These are phyloP conservation scores for Pinus albicaulis DNA, from an alignment of 75 land plant species.

Conservation along the genomic window DNA sequence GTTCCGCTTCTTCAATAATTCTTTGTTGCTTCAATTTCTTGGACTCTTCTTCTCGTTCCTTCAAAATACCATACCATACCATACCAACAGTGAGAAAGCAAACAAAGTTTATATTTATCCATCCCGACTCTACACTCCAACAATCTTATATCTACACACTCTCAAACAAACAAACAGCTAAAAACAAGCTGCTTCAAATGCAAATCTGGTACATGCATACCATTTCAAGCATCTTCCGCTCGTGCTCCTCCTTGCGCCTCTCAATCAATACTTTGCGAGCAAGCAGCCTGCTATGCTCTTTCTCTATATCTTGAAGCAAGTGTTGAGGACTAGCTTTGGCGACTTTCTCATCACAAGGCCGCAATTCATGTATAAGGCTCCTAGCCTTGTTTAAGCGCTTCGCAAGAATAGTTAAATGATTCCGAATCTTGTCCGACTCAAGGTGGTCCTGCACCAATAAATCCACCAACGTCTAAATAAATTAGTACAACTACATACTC, in stretches of 20 bases:
- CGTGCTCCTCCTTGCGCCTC: conserved; percentile 97
- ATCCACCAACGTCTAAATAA: not conserved
- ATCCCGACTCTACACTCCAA: too few relatives aligned
- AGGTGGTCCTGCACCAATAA: conserved; percentile 58
- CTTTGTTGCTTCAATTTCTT: conserved; percentile 74
- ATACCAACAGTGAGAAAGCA: too few relatives aligned
- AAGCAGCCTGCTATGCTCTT: conserved; percentile 90
- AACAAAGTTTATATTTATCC: too few relatives aligned
- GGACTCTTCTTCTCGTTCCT: conserved; percentile 92
- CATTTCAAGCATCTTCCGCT: conserved; percentile 88
- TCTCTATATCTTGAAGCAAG: conserved; percentile 64
- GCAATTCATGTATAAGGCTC: conserved; percentile 49
- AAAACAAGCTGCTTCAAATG: not conserved
- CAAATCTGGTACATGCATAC: conserved; percentile 28
- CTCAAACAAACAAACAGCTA: not conserved
- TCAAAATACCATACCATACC: not conserved
- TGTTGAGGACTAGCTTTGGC: conserved; percentile 44
- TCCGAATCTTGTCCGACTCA: conserved; percentile 75
- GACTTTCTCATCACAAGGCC: conserved; percentile 32
- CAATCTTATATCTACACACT: too few relatives aligned
- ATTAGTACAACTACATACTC: not conserved
- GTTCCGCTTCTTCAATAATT: conserved; percentile 83
- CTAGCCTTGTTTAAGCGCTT: conserved; percentile 76
- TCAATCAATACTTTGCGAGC: conserved; percentile 97
- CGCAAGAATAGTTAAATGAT: conserved; percentile 73